Base-by-base conservation (phyloP, 2,329 filamentous ascomycete species). In the Epicoccum nigrum region DNA sequence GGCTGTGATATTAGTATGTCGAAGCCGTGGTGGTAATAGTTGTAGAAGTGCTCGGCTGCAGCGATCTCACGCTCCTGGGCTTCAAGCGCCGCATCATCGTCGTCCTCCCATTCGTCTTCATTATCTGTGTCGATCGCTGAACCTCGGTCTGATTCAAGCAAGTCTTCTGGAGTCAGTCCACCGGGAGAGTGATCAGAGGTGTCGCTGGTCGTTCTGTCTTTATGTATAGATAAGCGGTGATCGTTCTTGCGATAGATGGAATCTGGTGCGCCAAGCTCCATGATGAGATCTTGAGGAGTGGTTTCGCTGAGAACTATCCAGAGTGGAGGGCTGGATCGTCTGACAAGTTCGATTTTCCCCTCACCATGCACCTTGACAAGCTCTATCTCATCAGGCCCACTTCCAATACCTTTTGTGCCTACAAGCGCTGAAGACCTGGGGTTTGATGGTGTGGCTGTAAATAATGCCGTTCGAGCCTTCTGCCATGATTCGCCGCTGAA, bases 11-110 rank as follows among this genome's bases (percentile, higher is more conserved):
- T 83, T 4, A 97, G 81, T 8, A 97, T 83, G 72, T 99, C 94
- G 67, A 99, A 95, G 1, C 94, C 94, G 56, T 96, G 87, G 59
- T 93, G 88, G 69, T 97, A 99, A 72, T 99, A 99, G 71, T 97
- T 97, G 75, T 94, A 97, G 71, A 97, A 99, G 30, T 79, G 75
- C 69, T 95, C 90, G 4, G 85, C 83, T 1, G 86, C 83, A 3
- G 74, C 86, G 60, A 70, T 43, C 86, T 80, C 78, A 6, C 74
- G 82, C 17, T 81, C 81, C 20, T 89, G 88, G 17, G 81, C 79
- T 50, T 86, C 83, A 1, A 86, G 85, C 13, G 63, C 69, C 12
- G 65, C 68, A 9, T 68, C 68, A 2, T 72, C 67, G 16, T 77
- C 77, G 43, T 78, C 77, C 54, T 79, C 76, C 47, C 74, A 76